A percentile compares a stretch with the other conserved stretches of the same genome.
Evolutionary conservation across 2,329 filamentous ascomycete species (phyloP).

Genomic region (Ceratocystis alfenasii): DNA sequence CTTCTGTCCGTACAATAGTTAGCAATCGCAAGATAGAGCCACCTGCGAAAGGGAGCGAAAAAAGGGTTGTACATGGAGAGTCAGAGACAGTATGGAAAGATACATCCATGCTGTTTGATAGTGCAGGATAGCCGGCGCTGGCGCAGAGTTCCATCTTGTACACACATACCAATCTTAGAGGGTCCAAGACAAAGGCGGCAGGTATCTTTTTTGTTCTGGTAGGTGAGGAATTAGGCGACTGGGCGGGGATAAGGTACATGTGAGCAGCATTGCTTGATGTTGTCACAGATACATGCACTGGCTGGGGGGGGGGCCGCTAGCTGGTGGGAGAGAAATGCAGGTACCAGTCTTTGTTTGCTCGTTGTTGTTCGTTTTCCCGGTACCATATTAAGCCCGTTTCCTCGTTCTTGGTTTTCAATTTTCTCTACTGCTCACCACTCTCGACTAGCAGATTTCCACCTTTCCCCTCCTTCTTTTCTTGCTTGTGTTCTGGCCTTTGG

Average conservation of each 20-base stretch:
- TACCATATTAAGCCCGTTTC: not conserved
- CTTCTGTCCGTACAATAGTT: not conserved
- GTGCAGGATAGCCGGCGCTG: not conserved
- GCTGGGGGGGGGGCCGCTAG: not conserved
- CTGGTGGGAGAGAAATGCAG: not conserved
- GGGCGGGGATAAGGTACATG: not conserved
- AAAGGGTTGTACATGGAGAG: not conserved
- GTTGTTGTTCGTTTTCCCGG: not conserved
- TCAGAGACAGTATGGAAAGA: not conserved
- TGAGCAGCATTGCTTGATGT: not conserved
- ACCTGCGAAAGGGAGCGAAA: not conserved
- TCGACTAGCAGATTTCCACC: not conserved
- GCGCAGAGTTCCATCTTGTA: not conserved
- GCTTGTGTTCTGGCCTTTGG: not conserved
- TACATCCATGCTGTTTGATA: not conserved
- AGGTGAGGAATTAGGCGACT: not conserved
- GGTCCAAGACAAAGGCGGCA: not conserved
- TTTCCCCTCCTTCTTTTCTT: constrained; percentile 1
- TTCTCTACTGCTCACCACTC: not conserved
- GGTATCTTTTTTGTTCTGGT: not conserved
- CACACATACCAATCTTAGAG: constrained; percentile 1
- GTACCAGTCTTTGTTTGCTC: not conserved
- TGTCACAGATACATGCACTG: not conserved
- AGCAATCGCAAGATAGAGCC: not conserved
- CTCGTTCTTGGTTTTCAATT: not conserved